These are phyloP conservation scores for Geotrichum histeridarum DNA, from an alignment of 1,139 yeast species.

Conservation along the genomic window DNA sequence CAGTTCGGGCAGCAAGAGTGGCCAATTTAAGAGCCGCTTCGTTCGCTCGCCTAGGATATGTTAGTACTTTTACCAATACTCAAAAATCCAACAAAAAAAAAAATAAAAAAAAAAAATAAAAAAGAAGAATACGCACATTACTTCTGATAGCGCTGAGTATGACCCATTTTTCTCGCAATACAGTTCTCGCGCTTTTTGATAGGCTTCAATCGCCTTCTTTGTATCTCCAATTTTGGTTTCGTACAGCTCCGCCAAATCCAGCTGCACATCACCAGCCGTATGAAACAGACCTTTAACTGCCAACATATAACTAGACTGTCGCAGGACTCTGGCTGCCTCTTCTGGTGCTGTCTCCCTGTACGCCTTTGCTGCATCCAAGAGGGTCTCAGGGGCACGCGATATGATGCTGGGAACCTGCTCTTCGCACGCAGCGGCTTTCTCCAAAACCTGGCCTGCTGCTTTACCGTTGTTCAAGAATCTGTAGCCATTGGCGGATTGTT, in stretches of 20 bases:
- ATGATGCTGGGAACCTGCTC: too few species aligned
- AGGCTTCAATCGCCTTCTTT: too few species aligned
- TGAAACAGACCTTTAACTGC: constrained; percentile 90
- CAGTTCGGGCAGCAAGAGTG: constrained; percentile 73
- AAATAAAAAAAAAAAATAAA: too few species aligned
- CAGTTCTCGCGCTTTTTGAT: too few species aligned
- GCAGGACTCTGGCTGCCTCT: constrained; percentile 73
- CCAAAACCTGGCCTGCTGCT: constrained; percentile 75
- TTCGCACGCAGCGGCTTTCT: constrained; percentile 68
- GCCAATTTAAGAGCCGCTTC: constrained; percentile 32
- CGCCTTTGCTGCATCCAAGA: constrained; percentile 86
- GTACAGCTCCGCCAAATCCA: constrained; percentile 82
- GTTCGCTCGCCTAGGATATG: too few species aligned
- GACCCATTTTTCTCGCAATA: too few species aligned
- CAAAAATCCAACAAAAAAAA: too few species aligned
- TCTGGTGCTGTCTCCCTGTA: constrained; percentile 65
- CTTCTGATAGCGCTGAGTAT: too few species aligned
- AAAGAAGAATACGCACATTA: too few species aligned
- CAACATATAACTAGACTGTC: constrained; percentile 74
- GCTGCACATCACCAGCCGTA: constrained; percentile 88
- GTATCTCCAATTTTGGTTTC: too few species aligned
- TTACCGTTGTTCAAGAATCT: constrained; percentile 22
- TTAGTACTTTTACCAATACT: too few species aligned
- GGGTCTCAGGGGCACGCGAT: constrained; percentile 66
- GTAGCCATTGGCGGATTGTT: constrained; percentile 87